Conservation (phyloP, 2,329 filamentous ascomycete species). For the Botrytis sinoallii region DNA sequence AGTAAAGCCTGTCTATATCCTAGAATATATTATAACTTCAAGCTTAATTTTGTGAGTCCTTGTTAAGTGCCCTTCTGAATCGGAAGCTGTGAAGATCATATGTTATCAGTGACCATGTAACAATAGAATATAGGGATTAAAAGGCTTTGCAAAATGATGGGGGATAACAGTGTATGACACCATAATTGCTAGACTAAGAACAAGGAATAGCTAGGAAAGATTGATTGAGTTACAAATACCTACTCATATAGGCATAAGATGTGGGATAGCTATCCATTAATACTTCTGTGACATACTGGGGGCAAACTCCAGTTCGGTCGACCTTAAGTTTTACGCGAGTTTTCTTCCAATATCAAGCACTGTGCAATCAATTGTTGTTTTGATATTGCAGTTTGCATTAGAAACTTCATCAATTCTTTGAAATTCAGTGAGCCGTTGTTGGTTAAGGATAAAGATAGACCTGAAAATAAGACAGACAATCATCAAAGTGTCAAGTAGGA, state of each 20-base stretch:
- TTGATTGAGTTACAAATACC: too few relatives aligned
- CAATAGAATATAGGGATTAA: background rate
- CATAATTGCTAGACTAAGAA: background rate
- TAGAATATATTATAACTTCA: background rate
- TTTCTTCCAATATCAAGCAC: background rate
- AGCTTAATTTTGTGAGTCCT: background rate
- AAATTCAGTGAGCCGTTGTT: background rate
- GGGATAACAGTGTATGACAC: background rate
- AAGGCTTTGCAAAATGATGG: background rate
- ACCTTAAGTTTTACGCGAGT: background rate
- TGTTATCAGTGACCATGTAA: background rate
- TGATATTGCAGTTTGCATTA: background rate
- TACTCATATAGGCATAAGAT: background rate
- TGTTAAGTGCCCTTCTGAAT: background rate
- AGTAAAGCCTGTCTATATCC: background rate
- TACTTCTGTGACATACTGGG: background rate
- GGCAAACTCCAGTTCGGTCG: background rate
- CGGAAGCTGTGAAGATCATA: accelerated
- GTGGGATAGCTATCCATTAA: background rate
- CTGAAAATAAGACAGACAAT: background rate
- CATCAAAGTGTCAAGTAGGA: background rate
- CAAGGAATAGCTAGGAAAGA: background rate
- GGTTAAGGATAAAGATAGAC: accelerated
- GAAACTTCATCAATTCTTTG: background rate
- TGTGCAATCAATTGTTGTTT: background rate